Conservation (phyloP, 140 eudicot genomes). For the Senecio squalidus region DNA sequence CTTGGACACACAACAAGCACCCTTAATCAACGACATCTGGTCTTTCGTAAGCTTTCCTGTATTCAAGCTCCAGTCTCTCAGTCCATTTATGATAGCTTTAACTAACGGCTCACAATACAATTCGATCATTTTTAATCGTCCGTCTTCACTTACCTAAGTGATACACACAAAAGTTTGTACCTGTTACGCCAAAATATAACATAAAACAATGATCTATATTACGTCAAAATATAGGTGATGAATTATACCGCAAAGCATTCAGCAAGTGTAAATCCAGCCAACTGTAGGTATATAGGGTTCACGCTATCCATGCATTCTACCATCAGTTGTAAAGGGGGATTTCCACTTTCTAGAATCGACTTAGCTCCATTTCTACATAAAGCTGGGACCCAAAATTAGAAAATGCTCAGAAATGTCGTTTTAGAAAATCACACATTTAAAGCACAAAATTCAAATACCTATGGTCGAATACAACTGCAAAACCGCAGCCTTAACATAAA, state of each 20-base stretch:
- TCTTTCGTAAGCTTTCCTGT: conserved; percentile 49
- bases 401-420: conserved; percentile 1
- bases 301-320: conserved; percentile 48
- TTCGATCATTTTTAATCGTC: conserved; percentile 48
- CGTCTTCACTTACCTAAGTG: conserved; percentile 48
- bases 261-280: conserved; percentile 64
- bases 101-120: conserved; percentile 50
- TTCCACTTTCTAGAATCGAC: conserved; percentile 53
- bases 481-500: conserved; percentile 47
- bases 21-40: conserved; percentile 41
- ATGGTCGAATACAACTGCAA: conserved; percentile 68
- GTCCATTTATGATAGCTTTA: conserved; percentile 41
- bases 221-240: conserved; percentile 16
- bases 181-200: neutral
- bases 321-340: conserved; percentile 39
- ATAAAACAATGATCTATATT: neutral
- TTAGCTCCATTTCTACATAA: conserved; percentile 72
- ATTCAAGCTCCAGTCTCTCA: conserved; percentile 32
- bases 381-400: conserved; percentile 51
- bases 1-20: conserved; percentile 74
- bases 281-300: conserved; percentile 37
- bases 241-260: conserved; percentile 60
- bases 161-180: conserved; percentile 14
- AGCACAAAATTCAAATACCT: conserved; percentile 39
- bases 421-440: neutral